Conservation (phyloP, 305 asterid genomes). For the Salvia sclarea region DNA sequence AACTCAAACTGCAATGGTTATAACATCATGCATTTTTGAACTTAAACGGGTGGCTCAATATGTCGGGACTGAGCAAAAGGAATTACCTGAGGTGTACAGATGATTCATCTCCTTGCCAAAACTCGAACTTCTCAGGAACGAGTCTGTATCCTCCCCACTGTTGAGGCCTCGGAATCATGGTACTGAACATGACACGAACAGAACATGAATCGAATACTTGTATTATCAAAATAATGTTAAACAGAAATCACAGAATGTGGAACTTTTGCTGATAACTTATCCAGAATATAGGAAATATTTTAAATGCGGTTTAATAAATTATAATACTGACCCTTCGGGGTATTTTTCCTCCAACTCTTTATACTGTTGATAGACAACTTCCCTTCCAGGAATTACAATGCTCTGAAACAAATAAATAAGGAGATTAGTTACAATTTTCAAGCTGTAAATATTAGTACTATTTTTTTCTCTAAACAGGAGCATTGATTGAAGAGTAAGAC, state of each 20-base stretch:
- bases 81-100: constrained; percentile 32
- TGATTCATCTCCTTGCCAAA: constrained; percentile 72
- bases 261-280: not conserved
- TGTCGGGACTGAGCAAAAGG: too few relatives aligned
- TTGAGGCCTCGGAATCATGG: constrained; percentile 63
- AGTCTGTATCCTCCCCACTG: constrained; percentile 89
- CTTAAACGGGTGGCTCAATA: not conserved
- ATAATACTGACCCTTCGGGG: constrained; percentile 61
- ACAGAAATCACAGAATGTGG: too few relatives aligned
- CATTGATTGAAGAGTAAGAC: constrained; percentile 2
- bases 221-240: constrained; percentile 5
- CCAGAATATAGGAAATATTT: too few relatives aligned
- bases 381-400: constrained; percentile 57
- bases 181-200: constrained; percentile 40
- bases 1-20: not conserved
- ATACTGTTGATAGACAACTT: constrained; percentile 52
- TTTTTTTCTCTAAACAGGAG: not conserved
- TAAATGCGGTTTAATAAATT: too few relatives aligned
- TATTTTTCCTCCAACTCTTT: constrained; percentile 64
- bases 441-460: not conserved
- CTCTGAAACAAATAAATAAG: constrained; percentile 47
- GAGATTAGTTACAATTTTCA: not conserved
- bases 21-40: too few relatives aligned
- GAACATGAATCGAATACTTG: not conserved
- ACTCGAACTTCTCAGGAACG: constrained; percentile 65